Percentiles rank a stretch among this genome's conserved stretches.
phyloP scores from a whole-genome alignment of 768 basidiomycete species.

The Filobasidium floriforme region DNA sequence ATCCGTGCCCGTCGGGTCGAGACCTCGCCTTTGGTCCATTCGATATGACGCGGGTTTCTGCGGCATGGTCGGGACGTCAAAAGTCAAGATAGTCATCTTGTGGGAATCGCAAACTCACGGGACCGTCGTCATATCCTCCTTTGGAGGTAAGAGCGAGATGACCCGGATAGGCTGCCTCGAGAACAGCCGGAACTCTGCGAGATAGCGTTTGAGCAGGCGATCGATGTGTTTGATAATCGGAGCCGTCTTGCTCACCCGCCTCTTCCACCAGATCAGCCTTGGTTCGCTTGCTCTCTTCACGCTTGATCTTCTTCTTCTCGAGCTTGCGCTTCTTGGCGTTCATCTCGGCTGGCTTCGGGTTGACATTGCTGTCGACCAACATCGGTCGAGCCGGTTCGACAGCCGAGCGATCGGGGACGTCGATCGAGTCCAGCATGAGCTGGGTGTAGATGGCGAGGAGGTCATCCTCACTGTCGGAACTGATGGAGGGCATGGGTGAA shows the following conservation, averaged over 20 bases:
- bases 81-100: neutral
- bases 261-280: conserved; percentile 9
- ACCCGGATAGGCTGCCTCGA: conserved; percentile 2
- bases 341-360: conserved; percentile 1
- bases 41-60: conserved; percentile 21
- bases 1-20: neutral
- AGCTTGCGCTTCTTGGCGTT: conserved; percentile 25
- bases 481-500: neutral
- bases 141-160: conserved; percentile 17
- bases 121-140: conserved; percentile 6
- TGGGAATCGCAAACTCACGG: conserved; percentile 8
- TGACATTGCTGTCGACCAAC: neutral
- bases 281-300: conserved; percentile 16
- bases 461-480: neutral
- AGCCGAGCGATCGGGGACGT: neutral
- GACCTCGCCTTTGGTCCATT: neutral
- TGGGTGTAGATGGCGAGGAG: neutral
- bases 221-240: too few species aligned
- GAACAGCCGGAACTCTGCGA: conserved; percentile 16
- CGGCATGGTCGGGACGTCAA: neutral
- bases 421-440: conserved; percentile 1
- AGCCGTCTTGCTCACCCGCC: neutral
- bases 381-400: neutral
- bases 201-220: neutral
- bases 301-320: conserved; percentile 23